These are phyloP conservation scores for Fusarium camptoceras DNA, from an alignment of 2,329 filamentous ascomycete genomes.

Conservation along the genomic window DNA sequence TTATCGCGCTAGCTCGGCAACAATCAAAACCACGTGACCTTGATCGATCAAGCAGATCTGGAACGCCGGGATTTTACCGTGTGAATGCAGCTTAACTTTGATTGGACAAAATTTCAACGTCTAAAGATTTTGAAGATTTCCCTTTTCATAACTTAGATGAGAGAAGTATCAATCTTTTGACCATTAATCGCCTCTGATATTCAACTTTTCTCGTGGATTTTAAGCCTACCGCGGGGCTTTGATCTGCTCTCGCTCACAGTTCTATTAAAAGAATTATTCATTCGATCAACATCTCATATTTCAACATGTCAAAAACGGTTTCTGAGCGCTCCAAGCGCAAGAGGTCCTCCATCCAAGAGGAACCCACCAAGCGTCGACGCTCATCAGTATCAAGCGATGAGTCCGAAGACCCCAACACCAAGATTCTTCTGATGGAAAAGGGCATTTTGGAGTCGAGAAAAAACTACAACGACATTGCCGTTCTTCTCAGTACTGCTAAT, in stretches of 20 bases:
- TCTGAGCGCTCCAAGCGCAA: slow-evolving; percentile 64
- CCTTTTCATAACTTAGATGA: slow-evolving; percentile 37
- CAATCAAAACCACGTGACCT: slow-evolving; percentile 53
- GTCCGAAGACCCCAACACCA: slow-evolving; percentile 67
- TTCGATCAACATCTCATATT: background rate
- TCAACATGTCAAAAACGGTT: slow-evolving; percentile 45
- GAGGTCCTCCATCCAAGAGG: slow-evolving; percentile 56
- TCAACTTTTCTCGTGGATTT: background rate
- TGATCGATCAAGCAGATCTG: slow-evolving; percentile 34
- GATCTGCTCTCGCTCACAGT: background rate
- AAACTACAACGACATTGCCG: slow-evolving; percentile 90
- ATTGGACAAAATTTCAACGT: slow-evolving; percentile 48
- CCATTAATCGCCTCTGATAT: background rate
- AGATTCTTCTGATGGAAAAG: slow-evolving; percentile 80
- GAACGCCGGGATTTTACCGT: slow-evolving; percentile 47
- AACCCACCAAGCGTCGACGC: slow-evolving; percentile 64
- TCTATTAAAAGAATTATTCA: background rate
- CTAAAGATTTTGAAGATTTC: slow-evolving; percentile 49
- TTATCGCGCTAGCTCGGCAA: slow-evolving; percentile 61
- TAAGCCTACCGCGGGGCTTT: too few relatives aligned
- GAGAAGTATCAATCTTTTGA: slow-evolving; percentile 11
- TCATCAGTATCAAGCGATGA: slow-evolving; percentile 62
- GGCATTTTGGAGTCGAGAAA: slow-evolving; percentile 87
- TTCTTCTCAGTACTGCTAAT: slow-evolving; percentile 70
- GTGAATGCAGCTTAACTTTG: slow-evolving; percentile 25